A percentile compares a stretch with the other conserved stretches of the same genome.
Conservation (phyloP, 805 yeast genomes). For the Candida dajiaensis region DNA sequence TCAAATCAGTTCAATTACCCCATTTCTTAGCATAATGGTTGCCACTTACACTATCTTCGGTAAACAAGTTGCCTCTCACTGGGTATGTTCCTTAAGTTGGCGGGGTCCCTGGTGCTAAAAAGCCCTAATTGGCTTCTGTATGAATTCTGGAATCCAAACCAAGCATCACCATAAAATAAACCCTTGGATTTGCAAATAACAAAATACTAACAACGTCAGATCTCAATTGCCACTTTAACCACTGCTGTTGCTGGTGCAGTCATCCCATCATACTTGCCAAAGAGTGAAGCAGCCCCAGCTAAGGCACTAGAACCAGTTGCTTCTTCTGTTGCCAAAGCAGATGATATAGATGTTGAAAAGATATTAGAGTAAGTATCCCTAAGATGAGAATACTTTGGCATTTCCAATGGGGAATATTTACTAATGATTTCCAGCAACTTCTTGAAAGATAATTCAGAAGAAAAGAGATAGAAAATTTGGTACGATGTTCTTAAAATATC, state of each 20-base stretch:
- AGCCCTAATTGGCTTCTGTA: too few relatives aligned
- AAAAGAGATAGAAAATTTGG: conserved; percentile 1
- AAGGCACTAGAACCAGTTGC: conserved; percentile 21
- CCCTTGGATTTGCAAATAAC: too few relatives aligned
- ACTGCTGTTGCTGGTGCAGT: conserved; percentile 28
- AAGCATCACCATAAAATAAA: too few relatives aligned
- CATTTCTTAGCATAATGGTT: conserved; percentile 16
- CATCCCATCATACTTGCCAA: conserved; percentile 17
- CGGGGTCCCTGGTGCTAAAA: too few relatives aligned
- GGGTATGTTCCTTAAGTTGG: conserved; percentile 15
- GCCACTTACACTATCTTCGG: conserved; percentile 24
- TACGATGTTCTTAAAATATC: neutral
- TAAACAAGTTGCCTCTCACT: conserved; percentile 24
- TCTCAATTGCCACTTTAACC: conserved; percentile 26
- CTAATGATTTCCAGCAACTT: conserved; percentile 19
- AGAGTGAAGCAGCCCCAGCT: conserved; percentile 17
- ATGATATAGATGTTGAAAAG: conserved; percentile 29
- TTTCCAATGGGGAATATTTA: too few relatives aligned
- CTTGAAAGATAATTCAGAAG: conserved; percentile 25
- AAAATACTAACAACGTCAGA: conserved; percentile 16
- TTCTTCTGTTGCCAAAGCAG: conserved; percentile 21
- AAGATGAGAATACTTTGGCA: too few relatives aligned
- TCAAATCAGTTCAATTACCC: neutral
- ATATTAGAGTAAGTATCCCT: conserved; percentile 21
- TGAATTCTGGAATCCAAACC: too few relatives aligned